Evolutionary conservation across 2,329 filamentous ascomycete species (phyloP).

Genomic region (Pseudogymnoascus sp.): DNA sequence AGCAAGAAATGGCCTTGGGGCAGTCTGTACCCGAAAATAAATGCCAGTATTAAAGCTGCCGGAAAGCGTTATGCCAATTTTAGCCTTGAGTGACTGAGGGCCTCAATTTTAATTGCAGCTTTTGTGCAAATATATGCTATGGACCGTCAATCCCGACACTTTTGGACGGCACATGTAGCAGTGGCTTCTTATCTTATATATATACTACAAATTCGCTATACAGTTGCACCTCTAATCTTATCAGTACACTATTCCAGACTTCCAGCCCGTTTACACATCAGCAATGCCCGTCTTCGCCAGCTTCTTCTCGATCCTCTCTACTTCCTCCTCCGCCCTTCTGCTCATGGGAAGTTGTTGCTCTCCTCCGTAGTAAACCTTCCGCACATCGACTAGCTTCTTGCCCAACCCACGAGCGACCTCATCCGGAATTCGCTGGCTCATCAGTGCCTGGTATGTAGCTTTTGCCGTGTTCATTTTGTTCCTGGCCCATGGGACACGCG

Average conservation of each 20-base stretch:
- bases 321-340: not conserved
- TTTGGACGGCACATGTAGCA: too few species aligned
- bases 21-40: not conserved
- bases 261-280: not conserved
- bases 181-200: conserved; percentile 7
- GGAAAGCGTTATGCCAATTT: too few species aligned
- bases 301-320: too few species aligned
- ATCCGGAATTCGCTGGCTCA: conserved; percentile 78
- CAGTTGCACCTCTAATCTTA: not conserved
- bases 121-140: too few species aligned
- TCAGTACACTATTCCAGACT: not conserved
- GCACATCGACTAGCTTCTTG: conserved; percentile 90
- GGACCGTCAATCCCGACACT: too few species aligned
- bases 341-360: not conserved
- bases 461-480: conserved; percentile 99
- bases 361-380: conserved; percentile 95
- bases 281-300: not conserved
- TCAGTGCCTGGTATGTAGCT: conserved; percentile 75
- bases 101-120: too few species aligned
- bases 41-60: not conserved
- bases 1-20: not conserved
- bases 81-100: too few species aligned
- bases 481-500: conserved; percentile 72
- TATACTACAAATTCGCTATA: conserved; percentile 9
- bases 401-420: conserved; percentile 82